Base-by-base conservation (phyloP, 352 stramenopile genomes). In the Phytophthora vignae region DNA sequence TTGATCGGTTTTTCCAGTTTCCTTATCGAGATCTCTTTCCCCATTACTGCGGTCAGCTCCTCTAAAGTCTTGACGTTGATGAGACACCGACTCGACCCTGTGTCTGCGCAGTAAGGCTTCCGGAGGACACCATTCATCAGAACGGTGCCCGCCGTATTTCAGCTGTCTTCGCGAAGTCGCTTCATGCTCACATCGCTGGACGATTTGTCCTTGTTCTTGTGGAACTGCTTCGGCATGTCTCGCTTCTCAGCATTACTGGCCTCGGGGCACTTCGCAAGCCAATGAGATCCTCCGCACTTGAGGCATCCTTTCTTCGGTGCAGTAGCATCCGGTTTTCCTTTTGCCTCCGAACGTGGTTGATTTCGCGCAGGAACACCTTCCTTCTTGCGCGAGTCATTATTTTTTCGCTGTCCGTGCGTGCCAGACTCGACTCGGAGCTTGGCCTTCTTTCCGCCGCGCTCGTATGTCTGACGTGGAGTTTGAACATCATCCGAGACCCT, bases 81-180 rank as follows among this genome's bases (percentile, higher is more conserved):
- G 3, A 62, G 7, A 8, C 52, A 61, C 27, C 53, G 38, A 57
- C 38, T 31, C 8, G 61, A 56, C 8, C 52, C 52, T 1, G 52
- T 57, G 22, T 57, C 53, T 7, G 53, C 40, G 15, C 61, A 62
- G 19, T 50, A 69, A 25, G 53, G 53, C 29, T 40, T 52, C 17
- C 19, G 7, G 10, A 57, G 61, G 21, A 62, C 61, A 61, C 53
- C 40, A 52, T 69, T 69, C 14, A 62, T 12, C 38, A 68, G 14
- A 59, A 61, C 36, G 36, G 52, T 68, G 25, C 25, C 52, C 50
- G 52, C 52, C 25, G 31, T 44, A 61, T 59, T 54, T 60, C 50
- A 68, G 9, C 6, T 53, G 8, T 61, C 52, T 25, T 60, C 38
- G 21, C 58, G 58, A 8, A 74, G 44, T 14, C 57, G 29, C 21